Evolutionary conservation across 768 basidiomycete genomes (phyloP), one percentile per base, ranked within the genome.

Genomic region (Podaxis sp.): DNA sequence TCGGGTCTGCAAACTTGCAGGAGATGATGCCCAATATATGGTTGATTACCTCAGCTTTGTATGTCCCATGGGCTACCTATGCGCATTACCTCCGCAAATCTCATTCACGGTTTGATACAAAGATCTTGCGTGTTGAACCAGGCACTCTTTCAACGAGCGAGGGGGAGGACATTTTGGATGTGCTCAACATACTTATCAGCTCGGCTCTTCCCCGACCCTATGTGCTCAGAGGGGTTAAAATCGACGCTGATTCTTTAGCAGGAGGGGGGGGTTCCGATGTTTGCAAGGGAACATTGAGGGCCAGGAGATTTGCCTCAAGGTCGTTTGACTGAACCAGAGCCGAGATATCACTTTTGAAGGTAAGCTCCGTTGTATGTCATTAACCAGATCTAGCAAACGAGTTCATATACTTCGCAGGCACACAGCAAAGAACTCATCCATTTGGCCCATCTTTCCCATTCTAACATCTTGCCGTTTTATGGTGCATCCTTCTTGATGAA

Each of bases 381-480:
- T 12, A 22, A 38, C 20, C 33, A n/a, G 8, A 22, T 36, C 22
- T 48, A 22, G 5, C n/a, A 4, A 6, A 49, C 10, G 15, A 40
- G 28, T 13, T 10, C 40, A 53, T 20, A 24, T 36, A 17, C 30
- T 4, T 36, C 8, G 10, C 10, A 61, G 60, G 52, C 26, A 10
- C 37, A 44, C 15, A 52, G 22, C 13, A 44, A 44, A 10, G 78
- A 79, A 50, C 73, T 74, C 12, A 65, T 74, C 24, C 40, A 73
- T 46, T 79, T 76, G 77, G 67, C 67, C 2, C 70, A 75, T 59
- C 49, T 78, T 11, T 65, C 61, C 0, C 78, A 79, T 56, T 66
- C 68, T 0, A 78, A 78, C 41, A 72, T 78, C 20, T 64, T 79
- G 20, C 76, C 76, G 1, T 64, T 78, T 24, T 72, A 74, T 65